Base-by-base conservation (phyloP, 306 rosid genomes). In the Prunus mira region DNA sequence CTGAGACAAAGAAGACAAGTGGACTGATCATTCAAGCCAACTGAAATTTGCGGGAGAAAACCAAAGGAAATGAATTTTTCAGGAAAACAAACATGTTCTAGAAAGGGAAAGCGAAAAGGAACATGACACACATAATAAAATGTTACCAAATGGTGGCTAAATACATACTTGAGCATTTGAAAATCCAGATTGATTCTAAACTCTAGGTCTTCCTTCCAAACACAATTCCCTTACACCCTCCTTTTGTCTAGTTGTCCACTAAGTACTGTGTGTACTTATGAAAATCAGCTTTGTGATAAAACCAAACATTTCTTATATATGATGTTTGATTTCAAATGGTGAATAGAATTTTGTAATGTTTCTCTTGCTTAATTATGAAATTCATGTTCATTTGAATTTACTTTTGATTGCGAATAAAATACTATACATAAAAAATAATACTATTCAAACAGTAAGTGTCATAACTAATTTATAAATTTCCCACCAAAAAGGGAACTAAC, bases 1-100 rank as follows among this genome's bases (percentile, higher is more conserved):
- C 97, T 92, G 86, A 67, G 9, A 75, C 32, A 65, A 70, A 64
- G 54, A 20, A 76, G 51, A 27, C 27, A 79, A 75, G 30, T 47
- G 12, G 41, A 87, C 61, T 25, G 41, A 78, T 56, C 52, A 62
- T 73, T 38, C 49, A 74, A 68, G 32, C 57, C 67, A 61, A 73
- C 19, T 50, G 55, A 11, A 77, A 52, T 58, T 55, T 32, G 50
- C 66, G 41, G 38, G 17, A 13, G 14, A 22, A 30, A 38, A 38
- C 17, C 34, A 63, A 3, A n/a, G 15, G 30, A 4, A 52, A 19
- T 52, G 57, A 15, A 18, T 2, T 52, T 52, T 0, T 17, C 20
- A 18, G 57, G 57, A 6, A 17, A 52, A 52, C 0, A 52, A 6
- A 1, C 9, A 0, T 6, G 9, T 17, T 15, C 7, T 5, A 5